Conservation (phyloP, 2,329 filamentous ascomycete species). For the Geoglossum cookeanum region DNA sequence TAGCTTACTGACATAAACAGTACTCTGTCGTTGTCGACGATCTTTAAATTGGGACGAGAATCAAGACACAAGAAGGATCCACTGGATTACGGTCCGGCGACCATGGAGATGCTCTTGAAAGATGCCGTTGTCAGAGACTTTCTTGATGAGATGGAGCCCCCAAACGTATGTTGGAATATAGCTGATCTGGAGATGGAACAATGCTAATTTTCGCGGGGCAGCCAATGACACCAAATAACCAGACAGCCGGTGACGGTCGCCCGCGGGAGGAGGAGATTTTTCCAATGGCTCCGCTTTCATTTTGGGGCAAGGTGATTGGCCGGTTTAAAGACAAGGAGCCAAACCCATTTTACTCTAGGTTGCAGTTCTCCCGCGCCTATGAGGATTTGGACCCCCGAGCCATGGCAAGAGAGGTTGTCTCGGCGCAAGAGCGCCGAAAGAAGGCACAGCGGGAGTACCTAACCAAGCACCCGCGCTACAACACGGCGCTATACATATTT, state of each 20-base stretch:
- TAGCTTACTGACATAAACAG: constrained; percentile 47
- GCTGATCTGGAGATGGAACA: not conserved
- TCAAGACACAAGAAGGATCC: constrained; percentile 52
- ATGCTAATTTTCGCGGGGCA: not conserved
- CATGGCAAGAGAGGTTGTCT: constrained; percentile 81
- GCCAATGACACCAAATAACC: constrained; percentile 29
- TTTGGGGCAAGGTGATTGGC: constrained; percentile 41
- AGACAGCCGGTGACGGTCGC: constrained; percentile 17
- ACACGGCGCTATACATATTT: constrained; percentile 81
- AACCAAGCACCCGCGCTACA: constrained; percentile 71
- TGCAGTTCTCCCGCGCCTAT: constrained; percentile 50
- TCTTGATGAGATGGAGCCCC: constrained; percentile 46
- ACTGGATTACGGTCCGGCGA: constrained; percentile 76
- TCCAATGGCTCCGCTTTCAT: not conserved
- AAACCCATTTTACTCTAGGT: constrained; percentile 85
- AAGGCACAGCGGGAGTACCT: constrained; percentile 84
- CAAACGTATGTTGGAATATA: constrained; percentile 6
- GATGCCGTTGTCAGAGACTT: constrained; percentile 92
- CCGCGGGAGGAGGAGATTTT: constrained; percentile 22
- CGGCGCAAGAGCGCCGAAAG: constrained; percentile 63
- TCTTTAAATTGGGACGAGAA: constrained; percentile 41
- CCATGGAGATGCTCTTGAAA: constrained; percentile 90
- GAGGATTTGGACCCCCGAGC: constrained; percentile 67
- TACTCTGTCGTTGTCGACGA: constrained; percentile 47
- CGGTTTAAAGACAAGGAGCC: constrained; percentile 49